Conservation (phyloP, 805 yeast species). For the Wickerhamiella hasegawae region DNA sequence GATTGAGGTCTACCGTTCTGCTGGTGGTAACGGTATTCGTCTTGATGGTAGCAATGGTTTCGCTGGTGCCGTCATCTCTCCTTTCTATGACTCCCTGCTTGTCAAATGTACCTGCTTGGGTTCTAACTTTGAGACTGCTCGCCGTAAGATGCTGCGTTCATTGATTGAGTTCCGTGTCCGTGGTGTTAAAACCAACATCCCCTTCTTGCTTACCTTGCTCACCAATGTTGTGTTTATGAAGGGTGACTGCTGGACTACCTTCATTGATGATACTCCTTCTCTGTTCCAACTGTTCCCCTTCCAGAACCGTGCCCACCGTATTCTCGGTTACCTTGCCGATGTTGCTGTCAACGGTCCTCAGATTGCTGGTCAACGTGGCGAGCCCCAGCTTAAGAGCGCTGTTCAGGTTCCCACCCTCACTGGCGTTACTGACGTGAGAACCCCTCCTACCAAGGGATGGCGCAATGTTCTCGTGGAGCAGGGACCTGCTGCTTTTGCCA, state of each 20-base stretch:
- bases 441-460: conserved; percentile 68
- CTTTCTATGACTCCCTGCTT: conserved; percentile 96
- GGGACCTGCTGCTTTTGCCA: conserved; percentile 85
- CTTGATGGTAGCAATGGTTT: conserved; percentile 98
- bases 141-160: conserved; percentile 95
- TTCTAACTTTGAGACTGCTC: conserved; percentile 86
- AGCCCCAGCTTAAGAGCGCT: conserved; percentile 63
- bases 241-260: conserved; percentile 95
- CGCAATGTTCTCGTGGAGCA: conserved; percentile 68
- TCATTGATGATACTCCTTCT: conserved; percentile 94
- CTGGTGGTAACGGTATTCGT: conserved; percentile 99
- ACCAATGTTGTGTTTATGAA: conserved; percentile 76
- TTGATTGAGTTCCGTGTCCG: conserved; percentile 94
- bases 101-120: conserved; percentile 97
- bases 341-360: conserved; percentile 91
- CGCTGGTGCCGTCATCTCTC: conserved; percentile 91
- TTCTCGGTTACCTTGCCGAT: conserved; percentile 82
- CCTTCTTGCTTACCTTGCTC: conserved; percentile 79
- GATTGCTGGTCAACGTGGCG: conserved; percentile 87
- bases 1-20: conserved; percentile 92
- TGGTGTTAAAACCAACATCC: conserved; percentile 98
- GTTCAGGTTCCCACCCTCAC: conserved; percentile 63
- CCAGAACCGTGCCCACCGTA: conserved; percentile 91
- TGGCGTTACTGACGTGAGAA: conserved; percentile 46
- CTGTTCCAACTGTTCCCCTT: conserved; percentile 88